A percentile compares a stretch with the other conserved stretches of the same genome.
Conservation (phyloP, 257 asterid genomes). For the Scutellaria baicalensis region DNA sequence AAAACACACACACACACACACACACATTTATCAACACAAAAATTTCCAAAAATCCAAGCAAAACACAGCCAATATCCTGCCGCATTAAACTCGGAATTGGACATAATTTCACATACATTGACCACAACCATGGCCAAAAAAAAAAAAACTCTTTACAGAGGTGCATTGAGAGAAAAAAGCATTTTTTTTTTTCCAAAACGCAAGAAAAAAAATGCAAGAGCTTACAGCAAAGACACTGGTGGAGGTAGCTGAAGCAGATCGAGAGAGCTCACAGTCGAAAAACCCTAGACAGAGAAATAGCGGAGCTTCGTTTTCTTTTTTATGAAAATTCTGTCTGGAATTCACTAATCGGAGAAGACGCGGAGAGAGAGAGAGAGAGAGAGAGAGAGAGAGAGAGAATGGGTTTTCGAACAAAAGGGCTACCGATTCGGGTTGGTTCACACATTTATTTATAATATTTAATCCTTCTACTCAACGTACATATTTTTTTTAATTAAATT, state of each 20-base stretch:
- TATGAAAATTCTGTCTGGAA: conserved; percentile 4
- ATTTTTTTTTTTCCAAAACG: neutral
- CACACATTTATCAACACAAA: neutral
- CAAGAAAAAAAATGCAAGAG: neutral
- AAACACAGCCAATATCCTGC: neutral
- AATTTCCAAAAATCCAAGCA: neutral
- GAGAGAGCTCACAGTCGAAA: conserved; percentile 12
- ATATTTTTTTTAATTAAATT: too few relatives aligned
- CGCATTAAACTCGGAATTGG: conserved; percentile 15
- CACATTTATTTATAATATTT: neutral
- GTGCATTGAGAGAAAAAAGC: neutral
- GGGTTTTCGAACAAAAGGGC: conserved; percentile 6
- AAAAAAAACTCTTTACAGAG: neutral
- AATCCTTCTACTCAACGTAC: neutral
- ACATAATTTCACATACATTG: conserved; percentile 4
- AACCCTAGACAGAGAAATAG: conserved; percentile 31
- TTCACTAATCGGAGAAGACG: conserved; percentile 29
- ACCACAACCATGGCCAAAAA: conserved; percentile 4
- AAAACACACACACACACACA: neutral
- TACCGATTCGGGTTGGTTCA: neutral
- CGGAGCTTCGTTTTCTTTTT: neutral
- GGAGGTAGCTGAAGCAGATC: conserved; percentile 21
- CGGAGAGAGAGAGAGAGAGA: conserved; percentile 15
- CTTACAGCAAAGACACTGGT: conserved; percentile 33
- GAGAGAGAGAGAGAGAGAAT: neutral